Base-by-base conservation (phyloP, 2,329 filamentous ascomycete species). In the Xylariaceae sp. region DNA sequence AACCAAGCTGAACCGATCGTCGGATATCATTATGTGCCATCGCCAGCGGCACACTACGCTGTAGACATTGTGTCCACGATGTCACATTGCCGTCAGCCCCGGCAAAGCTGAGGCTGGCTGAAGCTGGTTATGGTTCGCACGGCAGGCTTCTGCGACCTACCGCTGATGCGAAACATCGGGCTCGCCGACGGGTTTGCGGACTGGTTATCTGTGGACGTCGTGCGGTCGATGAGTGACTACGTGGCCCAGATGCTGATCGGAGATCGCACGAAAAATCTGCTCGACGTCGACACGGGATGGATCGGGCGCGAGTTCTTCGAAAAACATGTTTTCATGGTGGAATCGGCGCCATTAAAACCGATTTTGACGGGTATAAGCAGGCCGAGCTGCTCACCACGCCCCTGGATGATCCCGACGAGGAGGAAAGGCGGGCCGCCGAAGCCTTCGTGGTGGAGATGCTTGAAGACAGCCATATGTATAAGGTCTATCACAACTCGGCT, bases 241-340 rank as follows among this genome's bases (percentile, higher is more conserved):
- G 53, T 60, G 2, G 47, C 55, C 0, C 57, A 60, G n/a, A 58
- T 60, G 55, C 47, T 60, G 1, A 40, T 58, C 2, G 54, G 47
- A 1, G 56, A 60, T 13, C 56, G 56, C 17, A 59, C 52, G 1
- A 41, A 48, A 1, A 58, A 55, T 13, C 46, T 60, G 1, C 32
- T 55, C 10, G 57, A 60, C 13, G 16, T 50, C 2, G 39, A 29
- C 17, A 51, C 47, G 2, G 46, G 49, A 12, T 60, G 50, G 47
- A 50, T 57, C 36, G 58, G 58, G 0, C 50, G 46, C 7, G 51
- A 53, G 0, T 55, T 56, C 22, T 60, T 49, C 37, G 44, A 51
- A 15, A 53, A 44, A 12, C 57, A 54, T 8, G 47, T 55, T 0
- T 56, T 58, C 52, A 59, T 21, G 53, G 55, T 15, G 39, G 56